phyloP scores from a whole-genome alignment of 2,329 filamentous ascomycete species.

The Rutstroemia sydowiana region DNA sequence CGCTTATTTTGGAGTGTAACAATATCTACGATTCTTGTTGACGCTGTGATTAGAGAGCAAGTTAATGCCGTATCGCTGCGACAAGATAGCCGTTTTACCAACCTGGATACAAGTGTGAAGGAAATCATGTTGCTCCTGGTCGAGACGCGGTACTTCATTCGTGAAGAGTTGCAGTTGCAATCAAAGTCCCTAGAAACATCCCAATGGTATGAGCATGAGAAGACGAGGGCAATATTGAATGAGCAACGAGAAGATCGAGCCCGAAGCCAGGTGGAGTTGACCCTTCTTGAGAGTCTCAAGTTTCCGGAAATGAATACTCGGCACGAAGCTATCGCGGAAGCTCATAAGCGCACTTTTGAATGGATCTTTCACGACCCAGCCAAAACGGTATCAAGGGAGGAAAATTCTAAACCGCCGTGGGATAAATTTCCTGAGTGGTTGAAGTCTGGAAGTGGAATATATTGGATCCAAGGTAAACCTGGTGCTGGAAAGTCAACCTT shows the following conservation, averaged over 20 bases:
- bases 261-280: neutral
- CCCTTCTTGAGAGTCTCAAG: conserved; percentile 4
- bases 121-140: neutral
- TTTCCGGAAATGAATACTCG: conserved; percentile 7
- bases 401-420: neutral
- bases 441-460: neutral
- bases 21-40: no score
- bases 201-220: no score
- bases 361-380: conserved; percentile 9
- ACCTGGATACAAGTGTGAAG: neutral
- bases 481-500: conserved; percentile 26
- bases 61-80: neutral
- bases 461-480: conserved; percentile 18
- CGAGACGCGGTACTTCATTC: no score
- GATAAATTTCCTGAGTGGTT: conserved; percentile 13
- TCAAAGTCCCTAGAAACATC: no score
- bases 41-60: neutral
- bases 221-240: no score
- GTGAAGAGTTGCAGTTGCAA: no score
- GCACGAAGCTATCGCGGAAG: neutral
- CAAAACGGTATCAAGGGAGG: no score
- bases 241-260: no score
- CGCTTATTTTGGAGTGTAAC: no score
- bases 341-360: conserved; percentile 10
- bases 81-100: neutral